Percentiles rank a stretch among this genome's conserved stretches.
These are phyloP conservation scores for Fraxinus platypoda DNA, from an alignment of 305 asterid species.

Conservation along the genomic window DNA sequence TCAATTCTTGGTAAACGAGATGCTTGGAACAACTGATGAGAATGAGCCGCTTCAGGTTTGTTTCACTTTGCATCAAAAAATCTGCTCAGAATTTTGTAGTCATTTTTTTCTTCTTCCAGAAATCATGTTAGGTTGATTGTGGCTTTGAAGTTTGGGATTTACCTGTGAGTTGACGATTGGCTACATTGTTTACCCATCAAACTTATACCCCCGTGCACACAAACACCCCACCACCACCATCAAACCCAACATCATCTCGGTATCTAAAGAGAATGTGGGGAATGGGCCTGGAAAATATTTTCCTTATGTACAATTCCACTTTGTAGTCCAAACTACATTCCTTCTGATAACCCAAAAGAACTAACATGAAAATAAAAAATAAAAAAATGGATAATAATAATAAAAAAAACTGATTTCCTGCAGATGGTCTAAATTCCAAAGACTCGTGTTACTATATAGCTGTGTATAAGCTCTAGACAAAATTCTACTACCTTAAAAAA, in stretches of 20 bases:
- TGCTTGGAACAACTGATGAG: conserved; percentile 72
- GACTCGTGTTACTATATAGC: neutral
- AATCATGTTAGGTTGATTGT: neutral
- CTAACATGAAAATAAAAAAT: neutral
- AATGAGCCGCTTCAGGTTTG: conserved; percentile 72
- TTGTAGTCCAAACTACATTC: neutral
- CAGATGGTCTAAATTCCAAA: neutral
- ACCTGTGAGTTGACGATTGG: neutral
- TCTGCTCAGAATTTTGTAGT: neutral
- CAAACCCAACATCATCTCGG: neutral
- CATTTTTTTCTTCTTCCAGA: neutral
- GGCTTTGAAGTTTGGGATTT: neutral
- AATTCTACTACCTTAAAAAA: neutral
- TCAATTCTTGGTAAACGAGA: conserved; percentile 55
- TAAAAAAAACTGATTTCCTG: neutral
- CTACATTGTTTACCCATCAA: neutral
- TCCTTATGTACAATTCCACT: neutral
- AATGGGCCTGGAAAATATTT: neutral
- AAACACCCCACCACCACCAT: neutral
- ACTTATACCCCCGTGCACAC: neutral
- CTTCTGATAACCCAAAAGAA: neutral
- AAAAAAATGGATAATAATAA: no score
- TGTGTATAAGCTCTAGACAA: neutral
- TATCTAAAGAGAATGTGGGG: neutral
- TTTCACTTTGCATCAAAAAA: neutral